Evolutionary conservation across 2,329 filamentous ascomycete species (phyloP), one percentile per base, ranked within the genome.

Genomic region (Aspergillus fumigatus): DNA sequence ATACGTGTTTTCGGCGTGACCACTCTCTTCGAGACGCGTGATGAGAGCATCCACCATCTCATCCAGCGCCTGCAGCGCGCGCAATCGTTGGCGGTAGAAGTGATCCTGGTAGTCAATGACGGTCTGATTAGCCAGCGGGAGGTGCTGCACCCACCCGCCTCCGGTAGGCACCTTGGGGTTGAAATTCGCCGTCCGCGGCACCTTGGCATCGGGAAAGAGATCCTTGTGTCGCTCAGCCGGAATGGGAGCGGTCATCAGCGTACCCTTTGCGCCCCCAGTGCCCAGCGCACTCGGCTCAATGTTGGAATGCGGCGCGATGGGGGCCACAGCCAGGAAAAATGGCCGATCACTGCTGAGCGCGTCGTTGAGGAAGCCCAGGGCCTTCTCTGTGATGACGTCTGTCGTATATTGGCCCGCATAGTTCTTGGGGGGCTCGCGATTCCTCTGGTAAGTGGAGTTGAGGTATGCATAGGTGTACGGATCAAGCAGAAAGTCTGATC

Each of bases 251-350:
- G 77, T 74, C 66, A 82, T 78, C 0, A 59, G 56, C 1, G 68
- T 50, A 9, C 59, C 59, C 9, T 64, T 65, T 23, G 61, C 56
- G 47, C 21, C 50, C 11, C 70, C 21, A 10, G 2, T 17, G 19
- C 41, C 61, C 3, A 64, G 59, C 56, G 66, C 49, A 43, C 60
- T 59, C 7, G 80, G 77, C 45, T 79, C 66, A 3, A 81, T 74
- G 58, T 86, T 84, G 23, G 80, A 80, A 63, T 91, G 88, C 0
- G 88, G 88, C 0, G 84, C 87, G 5, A 87, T 79, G 0, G 88
- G 88, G 0, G 87, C 84, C 8, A 88, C 77, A 0, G 80, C 80
- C 3, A 91, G 68, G 66, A 89, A 89, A 71, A 89, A 89, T 0
- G 87, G 87, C 27, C 77, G 74, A 0, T 74, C 67, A 0, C 75